Evolutionary conservation across 225 moss, liverwort and hornwort species (phyloP), one percentile per base, ranked within the genome.

Genomic region (Bryum argenteum): DNA sequence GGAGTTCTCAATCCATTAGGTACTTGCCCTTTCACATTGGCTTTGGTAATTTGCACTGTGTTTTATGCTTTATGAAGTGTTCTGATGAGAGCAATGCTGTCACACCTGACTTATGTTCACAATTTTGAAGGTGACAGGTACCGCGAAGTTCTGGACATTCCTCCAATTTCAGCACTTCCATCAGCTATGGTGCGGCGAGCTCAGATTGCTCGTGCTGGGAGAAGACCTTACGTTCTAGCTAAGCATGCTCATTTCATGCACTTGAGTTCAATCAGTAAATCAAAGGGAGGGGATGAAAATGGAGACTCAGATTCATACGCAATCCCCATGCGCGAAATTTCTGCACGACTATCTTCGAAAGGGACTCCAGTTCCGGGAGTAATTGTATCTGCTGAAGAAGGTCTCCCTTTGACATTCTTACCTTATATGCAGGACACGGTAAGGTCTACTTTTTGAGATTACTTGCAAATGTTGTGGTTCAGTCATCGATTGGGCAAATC

Each of bases 1-100:
- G 83, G 83, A 40, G 79, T 74, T 58, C 61, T 77, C 41, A 83
- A 83, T 66, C 83, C 73, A 20, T 41, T 83, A 83, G 73, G 82
- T 82, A 8, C 42, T 12, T 61, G 60, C 38, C 15, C 40, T 59
- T 41, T 3, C 51, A 20, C 52, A 33, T 53, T 71, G 38, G 57
- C 18, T 54, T 50, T 62, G 11, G 54, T 33, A 28, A 21, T 69
- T 24, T 41, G 19, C 6, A 38, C 55, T 6, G 20, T 17, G 17
- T 24, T 28, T 11, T 61, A 24, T 50, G 57, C 18, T 66, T 41
- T 11, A 26, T 24, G 39, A 22, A 38, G 61, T 41, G 19, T 67
- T 51, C n/a, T 41, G 41, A 16, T 6, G 57, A 37, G 9, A 17
- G 21, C 38, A 17, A 20, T 48, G 26, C 26, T 53, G 12, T 48